Base-by-base conservation (phyloP, 192 early-diverging fungal species). In the Anaeromyces robustus region DNA sequence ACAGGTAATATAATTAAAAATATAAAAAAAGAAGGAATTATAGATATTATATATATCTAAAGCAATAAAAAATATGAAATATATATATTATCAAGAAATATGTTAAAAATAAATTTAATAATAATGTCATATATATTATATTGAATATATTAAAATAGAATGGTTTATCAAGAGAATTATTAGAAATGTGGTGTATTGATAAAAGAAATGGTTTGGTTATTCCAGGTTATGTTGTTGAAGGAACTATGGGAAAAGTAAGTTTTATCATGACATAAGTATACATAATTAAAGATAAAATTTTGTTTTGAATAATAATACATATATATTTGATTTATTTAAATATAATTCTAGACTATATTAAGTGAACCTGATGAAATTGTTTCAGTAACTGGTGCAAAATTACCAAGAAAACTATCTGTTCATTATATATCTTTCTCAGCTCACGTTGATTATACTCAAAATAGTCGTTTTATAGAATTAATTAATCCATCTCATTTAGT, bases 391-490 rank as follows among this genome's bases (percentile, higher is more conserved):
- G 97, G 97, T 30, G 89, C 89, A 30, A 93, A 87, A 52, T 88
- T 98, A 18, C 92, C 95, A 77, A 86, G 94, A 16, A 87, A 92
- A n/a, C 88, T 96, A 86, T 89, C 93, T 0, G 93, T 99, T 78
- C 92, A 96, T 78, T 98, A 96, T 85, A 94, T 99, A 18, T 97
- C 97, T 7, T 99, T 99, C 85, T 96, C 95, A 16, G 98, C 98
- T 2, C 97, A 99, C 81, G 98, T 99, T 22, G 98, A 99, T 85
- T 97, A 92, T 82, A 90, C 93, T 13, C 96, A 99, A 86, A 99
- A 99, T 86, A 93, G 93, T 78, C 88, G 93, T 83, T 99, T 99
- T 84, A 98, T 99, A 83, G 93, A 98, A 81, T 96, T 96, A 79
- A 93, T 98, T 77, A 92, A 94, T 30, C 92, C 95, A 13, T 92